These are phyloP conservation scores for Xylaria sp. DNA, from an alignment of 2,329 filamentous ascomycete species.

Conservation along the genomic window DNA sequence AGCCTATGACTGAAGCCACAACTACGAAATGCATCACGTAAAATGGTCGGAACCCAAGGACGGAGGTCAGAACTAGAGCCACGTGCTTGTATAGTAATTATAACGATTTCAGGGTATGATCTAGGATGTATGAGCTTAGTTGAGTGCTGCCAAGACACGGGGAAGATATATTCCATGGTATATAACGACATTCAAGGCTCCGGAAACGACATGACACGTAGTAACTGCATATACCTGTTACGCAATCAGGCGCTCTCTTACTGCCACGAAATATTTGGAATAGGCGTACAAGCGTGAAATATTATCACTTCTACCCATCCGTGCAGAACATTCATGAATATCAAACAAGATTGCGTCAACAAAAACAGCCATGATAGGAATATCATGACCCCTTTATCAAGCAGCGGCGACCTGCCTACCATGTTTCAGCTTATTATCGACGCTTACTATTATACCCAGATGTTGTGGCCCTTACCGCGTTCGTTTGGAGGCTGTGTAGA, in stretches of 20 bases:
- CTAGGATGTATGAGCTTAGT: neutral
- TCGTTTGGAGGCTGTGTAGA: neutral
- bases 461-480: neutral
- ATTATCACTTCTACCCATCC: neutral
- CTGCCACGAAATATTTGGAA: neutral
- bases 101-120: neutral
- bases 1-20: neutral
- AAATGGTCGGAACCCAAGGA: neutral
- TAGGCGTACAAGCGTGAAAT: neutral
- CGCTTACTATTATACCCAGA: neutral
- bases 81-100: neutral
- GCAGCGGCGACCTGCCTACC: neutral
- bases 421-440: neutral
- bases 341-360: neutral
- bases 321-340: neutral
- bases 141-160: neutral
- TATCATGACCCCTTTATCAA: neutral
- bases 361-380: neutral
- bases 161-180: neutral
- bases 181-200: neutral
- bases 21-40: neutral
- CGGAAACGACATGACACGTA: neutral
- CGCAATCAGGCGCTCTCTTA: neutral
- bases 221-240: neutral
- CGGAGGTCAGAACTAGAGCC: neutral